Evolutionary conservation across 441 rosid species (phyloP).

Genomic region (Aquilaria agallochum): DNA sequence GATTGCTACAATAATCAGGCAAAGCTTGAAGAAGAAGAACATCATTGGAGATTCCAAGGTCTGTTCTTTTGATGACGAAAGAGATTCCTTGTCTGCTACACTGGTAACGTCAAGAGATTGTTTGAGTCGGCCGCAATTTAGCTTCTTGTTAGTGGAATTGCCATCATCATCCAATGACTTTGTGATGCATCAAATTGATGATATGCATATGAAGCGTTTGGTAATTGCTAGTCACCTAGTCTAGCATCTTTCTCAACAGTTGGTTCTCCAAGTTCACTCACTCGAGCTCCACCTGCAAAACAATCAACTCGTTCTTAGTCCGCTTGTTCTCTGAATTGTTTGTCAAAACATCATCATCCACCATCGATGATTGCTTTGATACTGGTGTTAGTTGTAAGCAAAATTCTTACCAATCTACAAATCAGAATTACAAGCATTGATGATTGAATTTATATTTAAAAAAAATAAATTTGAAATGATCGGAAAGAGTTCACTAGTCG

Average conservation of each 20-base stretch:
- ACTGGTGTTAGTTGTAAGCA: slow-evolving; percentile 29
- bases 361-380: slow-evolving; percentile 28
- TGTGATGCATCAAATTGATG: slow-evolving; percentile 19
- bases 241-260: slow-evolving; percentile 24
- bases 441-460: background rate
- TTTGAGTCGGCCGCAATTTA: slow-evolving; percentile 14
- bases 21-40: no score
- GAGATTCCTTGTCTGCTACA: slow-evolving; percentile 35
- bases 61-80: slow-evolving; percentile 45
- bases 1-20: no score
- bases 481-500: no score
- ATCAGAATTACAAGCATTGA: background rate
- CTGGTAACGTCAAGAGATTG: slow-evolving; percentile 38
- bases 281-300: slow-evolving; percentile 24
- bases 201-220: slow-evolving; percentile 29
- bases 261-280: slow-evolving; percentile 32
- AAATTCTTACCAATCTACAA: slow-evolving; percentile 34
- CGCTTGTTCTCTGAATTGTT: slow-evolving; percentile 21
- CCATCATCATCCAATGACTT: slow-evolving; percentile 8
- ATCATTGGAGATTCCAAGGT: slow-evolving; percentile 14
- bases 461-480: background rate
- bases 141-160: slow-evolving; percentile 16
- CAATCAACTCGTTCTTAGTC: slow-evolving; percentile 28
- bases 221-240: slow-evolving; percentile 27
- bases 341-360: slow-evolving; percentile 28